phyloP scores from a whole-genome alignment of 495 filamentous ascomycete genomes.

The Talaromyces proteolyticus region DNA sequence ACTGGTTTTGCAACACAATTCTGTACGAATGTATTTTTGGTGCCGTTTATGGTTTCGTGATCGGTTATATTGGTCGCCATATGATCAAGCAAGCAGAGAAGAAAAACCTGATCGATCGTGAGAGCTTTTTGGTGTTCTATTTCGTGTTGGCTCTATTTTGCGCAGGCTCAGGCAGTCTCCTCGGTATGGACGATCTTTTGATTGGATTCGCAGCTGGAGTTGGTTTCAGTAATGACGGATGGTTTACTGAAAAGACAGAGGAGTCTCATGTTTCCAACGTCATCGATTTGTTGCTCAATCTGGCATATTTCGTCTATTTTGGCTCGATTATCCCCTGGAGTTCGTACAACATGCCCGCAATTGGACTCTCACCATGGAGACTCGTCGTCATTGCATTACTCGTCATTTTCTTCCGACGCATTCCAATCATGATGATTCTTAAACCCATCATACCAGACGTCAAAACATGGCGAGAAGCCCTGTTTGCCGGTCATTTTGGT shows the following conservation, averaged over 20 bases:
- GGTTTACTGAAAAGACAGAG: constrained; percentile 98
- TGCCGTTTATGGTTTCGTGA: constrained; percentile 76
- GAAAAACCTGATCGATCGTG: constrained; percentile 83
- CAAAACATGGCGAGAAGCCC: constrained; percentile 96
- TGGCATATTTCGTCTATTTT: constrained; percentile 97
- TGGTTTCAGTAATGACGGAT: constrained; percentile 97
- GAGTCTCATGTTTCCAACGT: constrained; percentile 99
- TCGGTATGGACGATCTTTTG: constrained; percentile 94
- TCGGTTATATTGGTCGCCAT: constrained; percentile 86
- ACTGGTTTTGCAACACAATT: constrained; percentile 89
- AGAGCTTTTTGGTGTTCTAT: constrained; percentile 98
- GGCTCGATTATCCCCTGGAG: constrained; percentile 96
- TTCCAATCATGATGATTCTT: constrained; percentile 88
- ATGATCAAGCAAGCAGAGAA: constrained; percentile 86
- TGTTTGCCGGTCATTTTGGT: constrained; percentile 98
- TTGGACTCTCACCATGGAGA: constrained; percentile 80
- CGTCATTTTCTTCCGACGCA: constrained; percentile 92
- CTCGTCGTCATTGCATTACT: constrained; percentile 84
- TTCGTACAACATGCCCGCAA: constrained; percentile 63
- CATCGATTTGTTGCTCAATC: constrained; percentile 93
- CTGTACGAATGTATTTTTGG: constrained; percentile 97
- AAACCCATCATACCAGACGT: constrained; percentile 95
- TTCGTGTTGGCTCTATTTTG: constrained; percentile 96
- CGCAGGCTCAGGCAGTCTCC: constrained; percentile 85
- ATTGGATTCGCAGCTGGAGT: constrained; percentile 94